Percentiles rank a stretch among this genome's conserved stretches.
phyloP scores from a whole-genome alignment of 495 filamentous ascomycete species.

The Bathelium albidoporum region DNA sequence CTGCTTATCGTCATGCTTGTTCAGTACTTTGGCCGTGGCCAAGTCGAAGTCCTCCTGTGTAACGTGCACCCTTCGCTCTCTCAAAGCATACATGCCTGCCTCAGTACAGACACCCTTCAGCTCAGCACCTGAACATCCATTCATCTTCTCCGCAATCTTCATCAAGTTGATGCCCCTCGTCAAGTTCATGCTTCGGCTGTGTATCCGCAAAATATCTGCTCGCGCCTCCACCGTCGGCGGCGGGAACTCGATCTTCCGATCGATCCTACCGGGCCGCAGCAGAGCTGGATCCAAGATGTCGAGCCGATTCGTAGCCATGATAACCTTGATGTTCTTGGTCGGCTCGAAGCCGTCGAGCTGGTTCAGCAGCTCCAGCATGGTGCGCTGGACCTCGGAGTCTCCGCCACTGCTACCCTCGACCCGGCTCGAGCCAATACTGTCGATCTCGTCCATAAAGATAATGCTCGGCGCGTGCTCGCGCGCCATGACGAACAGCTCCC shows the following conservation, averaged over 20 bases:
- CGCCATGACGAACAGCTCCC: constrained; percentile 98
- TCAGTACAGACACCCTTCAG: constrained; percentile 96
- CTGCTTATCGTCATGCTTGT: constrained; percentile 99
- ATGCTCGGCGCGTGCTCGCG: constrained; percentile 98
- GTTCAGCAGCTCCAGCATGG: constrained; percentile 97
- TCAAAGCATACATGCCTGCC: constrained; percentile 93
- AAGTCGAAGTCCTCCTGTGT: constrained; percentile 99
- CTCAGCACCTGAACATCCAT: constrained; percentile 93
- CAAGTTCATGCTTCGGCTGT: constrained; percentile 94
- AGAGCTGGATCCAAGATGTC: constrained; percentile 95
- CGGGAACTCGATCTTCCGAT: constrained; percentile 98
- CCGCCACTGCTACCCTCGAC: constrained; percentile 92
- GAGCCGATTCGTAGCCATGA: constrained; percentile 97
- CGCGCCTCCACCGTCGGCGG: constrained; percentile 94
- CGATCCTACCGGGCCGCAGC: constrained; percentile 87
- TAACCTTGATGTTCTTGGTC: constrained; percentile 99
- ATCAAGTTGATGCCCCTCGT: constrained; percentile 94
- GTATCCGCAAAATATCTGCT: constrained; percentile 95
- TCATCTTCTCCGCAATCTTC: constrained; percentile 99
- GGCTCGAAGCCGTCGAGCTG: constrained; percentile 98
- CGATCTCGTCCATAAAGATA: constrained; percentile 99
- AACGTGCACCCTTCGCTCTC: constrained; percentile 91
- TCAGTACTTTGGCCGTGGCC: constrained; percentile 97
- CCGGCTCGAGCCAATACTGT: constrained; percentile 93
- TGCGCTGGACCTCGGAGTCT: constrained; percentile 98